Conservation (phyloP, 2,329 filamentous ascomycete genomes). For the Ophiostoma sp. region DNA sequence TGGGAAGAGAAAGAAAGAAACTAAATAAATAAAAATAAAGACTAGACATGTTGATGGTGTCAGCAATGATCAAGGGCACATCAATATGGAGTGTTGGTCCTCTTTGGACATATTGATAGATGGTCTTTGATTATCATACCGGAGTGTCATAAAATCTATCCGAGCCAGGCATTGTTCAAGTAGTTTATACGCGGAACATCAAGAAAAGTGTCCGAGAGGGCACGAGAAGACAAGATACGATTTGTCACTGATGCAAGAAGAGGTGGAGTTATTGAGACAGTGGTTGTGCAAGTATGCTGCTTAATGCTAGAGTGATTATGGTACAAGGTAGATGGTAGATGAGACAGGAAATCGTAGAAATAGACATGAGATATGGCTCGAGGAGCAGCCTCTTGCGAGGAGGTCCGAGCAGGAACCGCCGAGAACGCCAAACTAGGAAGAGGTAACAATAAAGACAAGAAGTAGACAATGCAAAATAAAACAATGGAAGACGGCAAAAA, state of each 20-base stretch:
- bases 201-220: neutral
- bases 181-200: no score
- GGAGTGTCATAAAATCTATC: no score
- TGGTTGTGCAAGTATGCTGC: neutral
- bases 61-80: neutral
- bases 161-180: no score
- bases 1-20: neutral
- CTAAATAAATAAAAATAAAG: neutral
- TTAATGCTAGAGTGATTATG: neutral
- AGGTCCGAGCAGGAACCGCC: constrained; percentile 18
- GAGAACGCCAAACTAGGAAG: neutral
- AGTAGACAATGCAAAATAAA: neutral
- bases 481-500: neutral
- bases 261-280: neutral
- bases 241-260: neutral
- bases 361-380: neutral
- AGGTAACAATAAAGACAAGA: neutral
- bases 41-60: neutral
- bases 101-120: no score
- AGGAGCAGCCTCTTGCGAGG: constrained; percentile 1
- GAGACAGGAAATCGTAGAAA: neutral
- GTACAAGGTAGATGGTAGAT: neutral
- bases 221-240: neutral
- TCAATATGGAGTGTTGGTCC: neutral
- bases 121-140: no score